Evolutionary conservation across 2,329 filamentous ascomycete species (phyloP).

Genomic region (Diaporthe aspalathi): DNA sequence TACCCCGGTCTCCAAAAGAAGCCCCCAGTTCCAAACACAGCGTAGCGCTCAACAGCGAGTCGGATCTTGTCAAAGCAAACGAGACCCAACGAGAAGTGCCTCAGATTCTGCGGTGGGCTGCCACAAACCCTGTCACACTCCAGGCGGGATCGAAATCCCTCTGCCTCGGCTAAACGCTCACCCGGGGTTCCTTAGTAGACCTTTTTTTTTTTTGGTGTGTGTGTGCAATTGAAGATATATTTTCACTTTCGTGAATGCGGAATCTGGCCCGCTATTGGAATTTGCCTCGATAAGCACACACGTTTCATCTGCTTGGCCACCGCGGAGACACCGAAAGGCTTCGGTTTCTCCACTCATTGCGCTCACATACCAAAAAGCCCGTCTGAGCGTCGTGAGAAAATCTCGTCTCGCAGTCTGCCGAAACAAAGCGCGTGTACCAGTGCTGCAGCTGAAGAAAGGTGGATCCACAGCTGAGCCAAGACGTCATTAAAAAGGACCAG

Average conservation of each 20-base stretch:
- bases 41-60: background rate
- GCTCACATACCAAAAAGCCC: background rate
- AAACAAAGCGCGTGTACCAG: background rate
- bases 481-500: background rate
- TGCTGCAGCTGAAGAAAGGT: conserved; percentile 1
- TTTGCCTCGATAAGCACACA: background rate
- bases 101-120: background rate
- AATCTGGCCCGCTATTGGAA: background rate
- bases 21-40: background rate
- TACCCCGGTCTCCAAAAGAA: background rate
- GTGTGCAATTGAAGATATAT: background rate
- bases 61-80: background rate
- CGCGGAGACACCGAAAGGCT: background rate
- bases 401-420: background rate
- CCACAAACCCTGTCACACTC: background rate
- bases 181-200: too few species aligned
- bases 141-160: background rate
- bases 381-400: background rate
- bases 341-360: background rate
- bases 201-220: too few species aligned
- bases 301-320: background rate
- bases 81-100: background rate
- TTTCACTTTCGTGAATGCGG: background rate
- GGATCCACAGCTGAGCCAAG: background rate
- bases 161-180: background rate